Conservation (phyloP, 2,329 filamentous ascomycete genomes). For the Hirsutella rhossiliensis region DNA sequence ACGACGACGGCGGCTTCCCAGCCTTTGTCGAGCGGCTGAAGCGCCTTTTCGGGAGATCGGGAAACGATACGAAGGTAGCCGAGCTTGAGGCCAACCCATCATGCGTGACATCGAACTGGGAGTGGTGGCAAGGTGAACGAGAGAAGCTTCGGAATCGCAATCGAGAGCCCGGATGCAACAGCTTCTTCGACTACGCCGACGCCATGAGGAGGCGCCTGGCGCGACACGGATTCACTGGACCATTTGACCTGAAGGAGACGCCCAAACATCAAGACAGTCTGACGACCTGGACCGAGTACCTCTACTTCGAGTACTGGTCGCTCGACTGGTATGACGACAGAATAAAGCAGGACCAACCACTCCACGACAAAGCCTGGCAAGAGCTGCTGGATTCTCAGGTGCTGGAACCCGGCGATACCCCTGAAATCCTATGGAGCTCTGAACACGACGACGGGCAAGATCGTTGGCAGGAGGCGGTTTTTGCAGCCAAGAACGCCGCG, state of each 20-base stretch:
- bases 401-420: background rate
- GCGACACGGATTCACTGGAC: constrained; percentile 13
- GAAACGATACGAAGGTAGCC: background rate
- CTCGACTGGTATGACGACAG: constrained; percentile 5
- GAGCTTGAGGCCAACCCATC: background rate
- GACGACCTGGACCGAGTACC: constrained; percentile 24
- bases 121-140: background rate
- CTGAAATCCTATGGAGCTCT: background rate
- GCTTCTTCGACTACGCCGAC: background rate
- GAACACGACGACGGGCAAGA: background rate
- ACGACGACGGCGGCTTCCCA: background rate
- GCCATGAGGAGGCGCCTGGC: constrained; percentile 11
- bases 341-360: background rate
- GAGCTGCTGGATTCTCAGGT: background rate
- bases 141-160: background rate
- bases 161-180: background rate
- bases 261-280: constrained; percentile 15
- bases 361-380: background rate
- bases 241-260: constrained; percentile 16
- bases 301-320: constrained; percentile 14
- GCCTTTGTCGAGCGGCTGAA: background rate
- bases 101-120: background rate
- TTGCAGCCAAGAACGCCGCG: background rate
- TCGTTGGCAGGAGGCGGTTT: background rate
- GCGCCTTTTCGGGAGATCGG: background rate